Base-by-base conservation (phyloP, 345 rosid species). In the Citrus mangshanensis region DNA sequence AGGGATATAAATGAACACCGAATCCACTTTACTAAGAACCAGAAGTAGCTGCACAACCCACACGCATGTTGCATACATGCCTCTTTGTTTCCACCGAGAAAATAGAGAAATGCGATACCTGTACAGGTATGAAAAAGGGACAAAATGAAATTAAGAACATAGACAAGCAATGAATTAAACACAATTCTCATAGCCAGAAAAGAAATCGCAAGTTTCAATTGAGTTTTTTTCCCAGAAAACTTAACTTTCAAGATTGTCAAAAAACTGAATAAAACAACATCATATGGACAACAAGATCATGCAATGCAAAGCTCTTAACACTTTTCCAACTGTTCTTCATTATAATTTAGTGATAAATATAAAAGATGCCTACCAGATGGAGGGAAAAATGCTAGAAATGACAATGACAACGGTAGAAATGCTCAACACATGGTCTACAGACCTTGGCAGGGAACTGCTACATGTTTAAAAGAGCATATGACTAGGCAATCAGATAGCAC, bases 51-150 rank as follows among this genome's bases (percentile, higher is more conserved):
- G 97, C 62, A 93, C 97, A 80, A 89, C 89, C 98, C 98, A 94
- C 95, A 91, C 90, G 89, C 97, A 96, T 64, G 88, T 83, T 73
- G 98, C 99, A 89, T 94, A 94, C 97, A 96, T 96, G 82, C 98
- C 99, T 81, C 97, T 91, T 85, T 96, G 99, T 91, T 96, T 96
- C 99, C 99, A 96, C 54, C 88, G 87, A 35, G 98, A 91, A 83
- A 88, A 89, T 67, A 94, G 92, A 77, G 90, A 85, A 77, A 94
- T 81, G n/a, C 97, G 95, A 73, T 91, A 94, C 99, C 97, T 96
- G 88, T 37, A 79, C 2, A 78, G 56, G 54, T 34, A 81, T 58
- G 25, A 76, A 32, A 73, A 73, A 56, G 74, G 51, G 73, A 68
- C 25, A 25, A 63, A 56, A 19, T 49, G 75, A 79, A 68, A 32